Percentiles rank a stretch among this genome's conserved stretches.
Conservation (phyloP, 2,329 filamentous ascomycete genomes). For the Fusarium mundagurra region DNA sequence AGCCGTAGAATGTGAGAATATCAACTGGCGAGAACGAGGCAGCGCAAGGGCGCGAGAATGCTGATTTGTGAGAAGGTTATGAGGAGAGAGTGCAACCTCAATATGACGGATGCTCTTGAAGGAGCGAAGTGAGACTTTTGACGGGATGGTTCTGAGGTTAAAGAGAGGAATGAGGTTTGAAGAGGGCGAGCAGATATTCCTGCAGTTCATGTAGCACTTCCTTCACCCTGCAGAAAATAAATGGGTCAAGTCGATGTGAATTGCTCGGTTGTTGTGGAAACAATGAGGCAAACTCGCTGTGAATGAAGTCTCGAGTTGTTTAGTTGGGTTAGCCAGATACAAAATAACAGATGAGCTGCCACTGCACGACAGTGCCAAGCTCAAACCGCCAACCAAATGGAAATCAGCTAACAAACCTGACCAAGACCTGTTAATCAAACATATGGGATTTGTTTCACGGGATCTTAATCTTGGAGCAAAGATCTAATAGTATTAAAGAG, state of each 20-base stretch:
- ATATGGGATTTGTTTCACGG: rapidly evolving
- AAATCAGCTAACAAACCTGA: rapidly evolving
- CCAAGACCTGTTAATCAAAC: rapidly evolving
- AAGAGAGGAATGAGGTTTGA: neutral
- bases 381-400: rapidly evolving
- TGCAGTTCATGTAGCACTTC: too few relatives aligned
- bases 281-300: too few relatives aligned
- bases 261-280: too few relatives aligned
- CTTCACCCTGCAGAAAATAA: neutral
- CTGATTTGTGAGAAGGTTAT: too few relatives aligned
- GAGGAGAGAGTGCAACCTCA: too few relatives aligned
- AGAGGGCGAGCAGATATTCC: too few relatives aligned
- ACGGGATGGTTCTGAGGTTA: neutral
- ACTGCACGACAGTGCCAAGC: neutral
- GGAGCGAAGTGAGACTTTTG: too few relatives aligned
- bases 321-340: neutral
- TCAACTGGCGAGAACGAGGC: too few relatives aligned
- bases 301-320: neutral
- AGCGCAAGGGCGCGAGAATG: too few relatives aligned
- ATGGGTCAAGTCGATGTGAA: too few relatives aligned
- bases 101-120: too few relatives aligned
- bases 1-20: too few relatives aligned
- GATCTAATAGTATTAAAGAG: conserved; percentile 25
- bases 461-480: neutral
- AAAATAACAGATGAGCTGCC: neutral